Conservation (phyloP, 257 asterid species). For the Nicotiana undulata region DNA sequence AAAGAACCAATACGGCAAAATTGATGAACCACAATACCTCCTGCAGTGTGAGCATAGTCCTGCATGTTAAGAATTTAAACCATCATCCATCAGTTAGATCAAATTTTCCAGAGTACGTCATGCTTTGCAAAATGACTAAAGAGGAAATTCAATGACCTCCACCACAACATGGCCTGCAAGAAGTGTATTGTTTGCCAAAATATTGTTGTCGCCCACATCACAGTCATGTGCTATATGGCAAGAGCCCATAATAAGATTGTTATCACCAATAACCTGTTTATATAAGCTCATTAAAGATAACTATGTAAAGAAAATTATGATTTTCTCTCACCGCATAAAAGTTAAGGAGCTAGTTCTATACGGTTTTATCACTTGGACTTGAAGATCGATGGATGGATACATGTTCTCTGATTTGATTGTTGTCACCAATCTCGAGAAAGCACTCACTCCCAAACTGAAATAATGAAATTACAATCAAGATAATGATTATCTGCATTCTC, state of each 20-base stretch:
- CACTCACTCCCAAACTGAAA: conserved; percentile 79
- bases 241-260: conserved; percentile 91
- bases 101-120: neutral
- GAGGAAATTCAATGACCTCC: conserved; percentile 44
- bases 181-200: conserved; percentile 85
- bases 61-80: conserved; percentile 26
- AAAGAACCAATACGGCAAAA: conserved; percentile 89
- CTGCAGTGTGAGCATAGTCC: conserved; percentile 86
- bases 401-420: conserved; percentile 81
- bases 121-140: conserved; percentile 4
- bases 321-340: neutral
- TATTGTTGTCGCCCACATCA: conserved; percentile 70
- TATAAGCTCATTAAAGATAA: conserved; percentile 2
- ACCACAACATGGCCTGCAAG: conserved; percentile 91
- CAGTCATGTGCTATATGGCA: conserved; percentile 98
- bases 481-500: neutral
- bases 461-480: conserved; percentile 7
- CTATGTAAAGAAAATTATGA: neutral
- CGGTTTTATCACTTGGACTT: conserved; percentile 62
- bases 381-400: conserved; percentile 92
- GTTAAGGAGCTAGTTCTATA: conserved; percentile 22
- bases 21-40: conserved; percentile 76
- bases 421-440: conserved; percentile 88
- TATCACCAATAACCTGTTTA: conserved; percentile 72
- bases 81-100: conserved; percentile 5